Evolutionary conservation across 192 early-diverging fungal genomes (phyloP), one percentile per base, ranked within the genome.

Genomic region (Anaeromyces robustus): DNA sequence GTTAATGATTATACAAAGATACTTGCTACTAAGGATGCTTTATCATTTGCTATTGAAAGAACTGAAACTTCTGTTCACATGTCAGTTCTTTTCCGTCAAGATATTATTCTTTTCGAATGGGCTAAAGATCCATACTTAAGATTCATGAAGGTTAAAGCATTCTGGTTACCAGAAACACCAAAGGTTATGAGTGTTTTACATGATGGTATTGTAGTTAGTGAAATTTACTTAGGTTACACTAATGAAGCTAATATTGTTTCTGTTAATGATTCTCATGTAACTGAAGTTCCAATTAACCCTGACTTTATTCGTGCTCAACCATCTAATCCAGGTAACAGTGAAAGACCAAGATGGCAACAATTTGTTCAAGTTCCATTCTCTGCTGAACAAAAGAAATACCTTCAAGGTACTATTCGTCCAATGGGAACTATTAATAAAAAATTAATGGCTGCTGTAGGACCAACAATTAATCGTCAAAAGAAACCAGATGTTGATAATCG

Each of bases 91-190:
- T 86, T 92, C 81, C 52, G 77, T n/a, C 83, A 86, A 79, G 89
- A 86, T 79, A 83, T 89, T 28, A 87, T 86, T 79, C 79, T 90
- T 83, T 92, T 89, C 84, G 87, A 90, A 82, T 92, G 90, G 90
- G 90, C 90, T 17, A 88, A 85, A 81, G 89, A 89, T 77, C 90
- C 90, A 79, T 92, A 92, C 82, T 80, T 87, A 34, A 87, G 86
- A 80, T 92, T 92, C 85, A 90, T 92, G 89, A 91, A 92, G 79
- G 81, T 92, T 59, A 92, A 92, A 81, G 86, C 84, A 12, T 92
- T 92, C 82, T 92, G 90, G 90, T 81, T 92, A 32, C 90, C 90
- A 17, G 90, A 90, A 83, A 78, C 82, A 22, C 90, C 90, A 32
- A 90, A 91, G 80, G 86, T 84, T 43, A 85, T 92, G 84, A 81